phyloP scores from a whole-genome alignment of 2,329 filamentous ascomycete genomes.

The Alternaria sp. region DNA sequence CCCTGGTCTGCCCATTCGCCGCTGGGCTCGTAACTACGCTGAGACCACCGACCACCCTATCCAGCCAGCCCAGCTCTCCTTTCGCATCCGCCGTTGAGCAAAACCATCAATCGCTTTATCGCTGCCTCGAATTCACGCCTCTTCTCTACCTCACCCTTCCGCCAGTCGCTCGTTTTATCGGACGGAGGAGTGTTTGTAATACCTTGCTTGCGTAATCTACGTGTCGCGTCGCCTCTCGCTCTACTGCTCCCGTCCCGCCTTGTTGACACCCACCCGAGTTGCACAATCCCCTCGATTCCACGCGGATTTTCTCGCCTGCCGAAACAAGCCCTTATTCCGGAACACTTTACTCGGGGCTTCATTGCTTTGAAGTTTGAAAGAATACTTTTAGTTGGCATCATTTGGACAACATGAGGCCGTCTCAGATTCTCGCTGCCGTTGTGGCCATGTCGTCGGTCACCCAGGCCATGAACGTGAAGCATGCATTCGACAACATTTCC shows the following conservation, averaged over 20 bases:
- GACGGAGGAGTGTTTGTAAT: conserved; percentile 27
- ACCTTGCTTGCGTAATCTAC: conserved; percentile 24
- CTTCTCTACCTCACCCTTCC: conserved; percentile 24
- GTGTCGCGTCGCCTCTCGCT: conserved; percentile 23
- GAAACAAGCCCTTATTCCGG: conserved; percentile 20
- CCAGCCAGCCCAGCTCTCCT: conserved; percentile 10
- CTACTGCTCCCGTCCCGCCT: conserved; percentile 32
- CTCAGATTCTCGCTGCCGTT: conserved; percentile 49
- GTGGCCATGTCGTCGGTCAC: conserved; percentile 49
- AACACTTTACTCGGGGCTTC: not conserved
- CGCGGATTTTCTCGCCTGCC: conserved; percentile 19
- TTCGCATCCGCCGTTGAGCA: conserved; percentile 10
- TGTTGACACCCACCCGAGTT: conserved; percentile 22
- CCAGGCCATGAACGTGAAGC: conserved; percentile 44
- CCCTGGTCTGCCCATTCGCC: conserved; percentile 10
- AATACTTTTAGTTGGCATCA: not conserved
- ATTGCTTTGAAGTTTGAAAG: not conserved
- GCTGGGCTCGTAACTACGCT: conserved; percentile 7
- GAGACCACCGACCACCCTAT: conserved; percentile 9
- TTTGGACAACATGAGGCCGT: conserved; percentile 45
- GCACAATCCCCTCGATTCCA: conserved; percentile 25
- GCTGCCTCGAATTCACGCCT: conserved; percentile 18
- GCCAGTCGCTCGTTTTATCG: conserved; percentile 50
- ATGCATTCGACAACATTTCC: conserved; percentile 43
- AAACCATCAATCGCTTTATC: conserved; percentile 22